A percentile compares a stretch with the other conserved stretches of the same genome.
phyloP scores from a whole-genome alignment of 495 filamentous ascomycete genomes.

The Cercophora samala region DNA sequence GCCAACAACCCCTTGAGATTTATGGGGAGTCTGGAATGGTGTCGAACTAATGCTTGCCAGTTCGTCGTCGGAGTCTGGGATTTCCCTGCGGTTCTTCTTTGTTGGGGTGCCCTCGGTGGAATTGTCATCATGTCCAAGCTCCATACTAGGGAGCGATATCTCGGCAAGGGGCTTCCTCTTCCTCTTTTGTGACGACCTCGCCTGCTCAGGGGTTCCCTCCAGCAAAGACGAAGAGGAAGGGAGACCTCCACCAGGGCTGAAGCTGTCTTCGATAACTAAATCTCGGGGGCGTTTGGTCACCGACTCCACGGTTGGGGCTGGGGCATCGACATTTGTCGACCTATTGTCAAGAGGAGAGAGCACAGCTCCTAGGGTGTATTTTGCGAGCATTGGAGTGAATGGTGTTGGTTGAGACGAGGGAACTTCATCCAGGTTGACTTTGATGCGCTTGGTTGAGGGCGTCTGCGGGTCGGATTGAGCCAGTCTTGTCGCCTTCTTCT shows the following conservation, averaged over 20 bases:
- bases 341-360: constrained; percentile 39
- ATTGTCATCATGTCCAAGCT: constrained; percentile 8
- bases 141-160: constrained; percentile 16
- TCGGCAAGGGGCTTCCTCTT: constrained; percentile 29
- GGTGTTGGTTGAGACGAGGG: constrained; percentile 40
- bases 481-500: background rate
- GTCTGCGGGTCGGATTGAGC: background rate
- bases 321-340: constrained; percentile 37
- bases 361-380: constrained; percentile 23
- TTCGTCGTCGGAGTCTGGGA: constrained; percentile 46
- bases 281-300: constrained; percentile 29
- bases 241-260: constrained; percentile 31
- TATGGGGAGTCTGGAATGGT: constrained; percentile 16
- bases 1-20: background rate
- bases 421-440: constrained; percentile 35
- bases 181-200: constrained; percentile 15
- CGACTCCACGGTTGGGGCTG: constrained; percentile 28
- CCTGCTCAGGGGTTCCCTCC: constrained; percentile 10
- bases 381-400: constrained; percentile 36
- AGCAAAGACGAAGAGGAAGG: constrained; percentile 15
- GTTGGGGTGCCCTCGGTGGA: constrained; percentile 14
- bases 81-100: constrained; percentile 26
- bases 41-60: constrained; percentile 27
- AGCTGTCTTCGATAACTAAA: constrained; percentile 41
- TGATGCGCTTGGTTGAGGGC: constrained; percentile 25